Evolutionary conservation across 495 filamentous ascomycete species (phyloP), one percentile per base, ranked within the genome.

Genomic region (Cercophora sp.): DNA sequence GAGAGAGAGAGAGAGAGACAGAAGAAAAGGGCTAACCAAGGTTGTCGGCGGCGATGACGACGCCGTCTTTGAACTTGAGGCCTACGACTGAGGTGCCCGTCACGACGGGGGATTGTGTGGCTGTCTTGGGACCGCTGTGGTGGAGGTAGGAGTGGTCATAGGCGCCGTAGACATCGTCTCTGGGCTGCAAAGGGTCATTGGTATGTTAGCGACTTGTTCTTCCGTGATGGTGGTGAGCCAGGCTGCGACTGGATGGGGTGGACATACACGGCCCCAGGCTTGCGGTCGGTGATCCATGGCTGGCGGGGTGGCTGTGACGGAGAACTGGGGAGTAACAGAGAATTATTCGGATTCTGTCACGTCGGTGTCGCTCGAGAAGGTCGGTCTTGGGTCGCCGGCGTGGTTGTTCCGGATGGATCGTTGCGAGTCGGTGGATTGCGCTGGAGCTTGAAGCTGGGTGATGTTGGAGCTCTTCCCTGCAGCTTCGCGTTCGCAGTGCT

Each of bases 1-100:
- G 44, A 6, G 13, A 46, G 42, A 9, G 19, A 23, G 15, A 13
- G 13, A 45, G 41, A 32, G 34, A 29, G 6, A 27, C 8, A 36
- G 39, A 32, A 57, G 26, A 19, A 20, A 18, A 20, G 20, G 39
- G 45, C 59, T 25, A 78, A 96, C 91, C 91, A 51, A 98, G 75
- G 73, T 97, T 97, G 72, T 98, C 93, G 55, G 94, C 89, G 46
- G 91, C 93, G 66, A 98, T 91, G 56, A 91, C 91, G 46, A 97
- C 90, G 67, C 93, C 93, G 61, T 91, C 89, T 62, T 89, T 92
- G 75, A 88, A 98, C 76, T 96, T 96, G 46, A 96, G 79, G 40
- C 84, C 93, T 41, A 98, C 69, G 16, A 98, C 94, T 20, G 92
- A 96, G 18, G 93, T 96, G 67, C 93, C 93, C 37, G 93, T 98